These are phyloP conservation scores for Metschnikowia lochheadii DNA, from an alignment of 805 yeast genomes.

Conservation along the genomic window DNA sequence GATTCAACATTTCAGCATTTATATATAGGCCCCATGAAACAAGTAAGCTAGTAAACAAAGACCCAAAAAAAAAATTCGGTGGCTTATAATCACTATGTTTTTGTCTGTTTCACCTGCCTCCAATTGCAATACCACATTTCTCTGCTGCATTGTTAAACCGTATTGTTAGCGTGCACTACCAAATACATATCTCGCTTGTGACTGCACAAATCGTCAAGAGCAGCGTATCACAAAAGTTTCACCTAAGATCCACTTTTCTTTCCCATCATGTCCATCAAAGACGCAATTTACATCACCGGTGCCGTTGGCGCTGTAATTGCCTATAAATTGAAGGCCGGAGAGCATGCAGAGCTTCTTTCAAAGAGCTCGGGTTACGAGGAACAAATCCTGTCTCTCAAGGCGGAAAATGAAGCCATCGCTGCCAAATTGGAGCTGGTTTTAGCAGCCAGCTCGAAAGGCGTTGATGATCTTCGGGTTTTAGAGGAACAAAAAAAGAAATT, in stretches of 20 bases:
- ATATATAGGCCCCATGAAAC: neutral
- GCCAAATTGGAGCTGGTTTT: constrained; percentile 3
- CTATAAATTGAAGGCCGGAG: constrained; percentile 9
- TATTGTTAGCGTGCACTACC: neutral
- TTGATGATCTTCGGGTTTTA: neutral
- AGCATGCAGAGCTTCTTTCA: constrained; percentile 5
- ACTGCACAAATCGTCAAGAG: neutral
- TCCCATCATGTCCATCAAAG: constrained; percentile 4
- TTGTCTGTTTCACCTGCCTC: neutral
- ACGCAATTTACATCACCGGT: constrained; percentile 6
- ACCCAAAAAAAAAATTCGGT: neutral
- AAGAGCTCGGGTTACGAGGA: constrained; percentile 2
- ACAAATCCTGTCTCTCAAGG: constrained; percentile 5
- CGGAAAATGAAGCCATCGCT: constrained; percentile 6
- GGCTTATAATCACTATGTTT: neutral
- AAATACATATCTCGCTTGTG: neutral
- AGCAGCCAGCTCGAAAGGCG: constrained; percentile 1
- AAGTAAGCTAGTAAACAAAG: neutral
- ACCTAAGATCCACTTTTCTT: neutral
- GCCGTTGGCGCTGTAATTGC: constrained; percentile 8
- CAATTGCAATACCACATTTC: too few relatives aligned
- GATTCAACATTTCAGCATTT: neutral
- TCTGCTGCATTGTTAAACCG: neutral
- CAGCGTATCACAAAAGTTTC: neutral
- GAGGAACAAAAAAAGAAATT: neutral